A percentile compares a stretch with the other conserved stretches of the same genome.
These are phyloP conservation scores for Dipodascopsis uninucleata DNA, from an alignment of 805 yeast species.

Conservation along the genomic window DNA sequence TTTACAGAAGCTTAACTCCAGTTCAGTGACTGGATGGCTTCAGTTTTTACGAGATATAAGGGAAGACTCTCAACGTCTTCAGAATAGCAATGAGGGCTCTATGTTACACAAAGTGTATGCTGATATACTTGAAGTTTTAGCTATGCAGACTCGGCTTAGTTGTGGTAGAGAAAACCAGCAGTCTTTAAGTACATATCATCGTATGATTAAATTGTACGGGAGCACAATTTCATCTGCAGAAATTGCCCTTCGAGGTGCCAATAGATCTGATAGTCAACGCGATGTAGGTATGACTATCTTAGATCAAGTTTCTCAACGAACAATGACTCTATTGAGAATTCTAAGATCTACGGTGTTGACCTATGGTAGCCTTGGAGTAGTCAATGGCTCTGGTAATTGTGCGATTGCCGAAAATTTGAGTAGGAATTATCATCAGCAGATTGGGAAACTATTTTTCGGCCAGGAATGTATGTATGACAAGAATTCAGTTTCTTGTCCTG, in stretches of 20 bases:
- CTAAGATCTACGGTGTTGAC: conserved; percentile 39
- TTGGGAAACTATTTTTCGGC: conserved; percentile 25
- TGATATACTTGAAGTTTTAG: conserved; percentile 4
- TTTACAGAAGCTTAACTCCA: too few species aligned
- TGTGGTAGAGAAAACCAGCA: conserved; percentile 1
- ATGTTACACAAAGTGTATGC: too few species aligned
- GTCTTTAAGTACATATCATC: conserved; percentile 2
- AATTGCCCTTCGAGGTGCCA: conserved; percentile 26
- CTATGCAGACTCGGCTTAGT: conserved; percentile 5
- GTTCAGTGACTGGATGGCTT: too few species aligned
- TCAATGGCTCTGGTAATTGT: conserved; percentile 1
- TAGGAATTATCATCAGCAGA: conserved; percentile 9
- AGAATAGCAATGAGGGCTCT: too few species aligned
- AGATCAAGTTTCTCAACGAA: conserved; percentile 59
- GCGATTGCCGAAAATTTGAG: conserved; percentile 1
- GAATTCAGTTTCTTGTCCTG: conserved; percentile 24
- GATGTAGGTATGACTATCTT: conserved; percentile 44
- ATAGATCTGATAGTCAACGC: conserved; percentile 4
- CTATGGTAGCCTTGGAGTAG: conserved; percentile 29
- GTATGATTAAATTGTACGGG: conserved; percentile 10
- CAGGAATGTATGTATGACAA: conserved; percentile 28
- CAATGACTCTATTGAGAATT: conserved; percentile 55
- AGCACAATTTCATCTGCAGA: conserved; percentile 19
- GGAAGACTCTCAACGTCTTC: too few species aligned
- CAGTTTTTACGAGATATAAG: too few species aligned